These are phyloP conservation scores for Talaromyces sp. DNA, from an alignment of 2,329 filamentous ascomycete species.

Conservation along the genomic window DNA sequence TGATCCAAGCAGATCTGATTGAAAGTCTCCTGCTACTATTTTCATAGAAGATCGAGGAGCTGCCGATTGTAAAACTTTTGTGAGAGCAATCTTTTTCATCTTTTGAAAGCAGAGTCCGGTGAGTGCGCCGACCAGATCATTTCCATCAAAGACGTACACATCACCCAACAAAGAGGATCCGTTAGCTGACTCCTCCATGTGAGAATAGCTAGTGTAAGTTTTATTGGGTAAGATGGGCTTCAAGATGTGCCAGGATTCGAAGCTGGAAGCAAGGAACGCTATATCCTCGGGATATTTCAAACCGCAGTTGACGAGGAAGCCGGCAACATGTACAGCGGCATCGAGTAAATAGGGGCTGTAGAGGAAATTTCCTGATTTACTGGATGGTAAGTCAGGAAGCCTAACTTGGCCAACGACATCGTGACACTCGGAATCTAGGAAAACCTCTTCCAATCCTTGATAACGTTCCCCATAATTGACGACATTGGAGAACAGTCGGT, in stretches of 20 bases:
- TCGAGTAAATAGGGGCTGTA: conserved; percentile 18
- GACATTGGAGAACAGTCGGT: conserved; percentile 21
- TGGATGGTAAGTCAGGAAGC: conserved; percentile 2
- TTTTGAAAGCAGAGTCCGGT: conserved; percentile 10
- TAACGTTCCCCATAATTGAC: conserved; percentile 20
- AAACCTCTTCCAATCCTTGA: conserved; percentile 21
- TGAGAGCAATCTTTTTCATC: conserved; percentile 1
- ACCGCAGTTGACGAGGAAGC: conserved; percentile 20
- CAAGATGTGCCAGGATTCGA: conserved; percentile 27
- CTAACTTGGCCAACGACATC: conserved; percentile 18
- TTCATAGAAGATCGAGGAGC: background rate
- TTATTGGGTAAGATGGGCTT: conserved; percentile 15
- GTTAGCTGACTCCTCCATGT: conserved; percentile 21
- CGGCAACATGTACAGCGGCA: conserved; percentile 18
- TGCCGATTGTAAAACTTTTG: background rate
- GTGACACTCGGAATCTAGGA: conserved; percentile 13
- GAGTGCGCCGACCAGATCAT: conserved; percentile 1
- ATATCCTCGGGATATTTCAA: conserved; percentile 6
- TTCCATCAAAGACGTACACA: conserved; percentile 46
- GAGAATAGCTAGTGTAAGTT: conserved; percentile 23
- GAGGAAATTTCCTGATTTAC: conserved; percentile 7
- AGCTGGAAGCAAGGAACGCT: background rate
- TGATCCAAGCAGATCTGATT: background rate
- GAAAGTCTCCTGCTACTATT: background rate
- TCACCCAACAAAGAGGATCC: conserved; percentile 42